Evolutionary conservation across 2,329 filamentous ascomycete genomes (phyloP).

Genomic region (Penicillium sp.): DNA sequence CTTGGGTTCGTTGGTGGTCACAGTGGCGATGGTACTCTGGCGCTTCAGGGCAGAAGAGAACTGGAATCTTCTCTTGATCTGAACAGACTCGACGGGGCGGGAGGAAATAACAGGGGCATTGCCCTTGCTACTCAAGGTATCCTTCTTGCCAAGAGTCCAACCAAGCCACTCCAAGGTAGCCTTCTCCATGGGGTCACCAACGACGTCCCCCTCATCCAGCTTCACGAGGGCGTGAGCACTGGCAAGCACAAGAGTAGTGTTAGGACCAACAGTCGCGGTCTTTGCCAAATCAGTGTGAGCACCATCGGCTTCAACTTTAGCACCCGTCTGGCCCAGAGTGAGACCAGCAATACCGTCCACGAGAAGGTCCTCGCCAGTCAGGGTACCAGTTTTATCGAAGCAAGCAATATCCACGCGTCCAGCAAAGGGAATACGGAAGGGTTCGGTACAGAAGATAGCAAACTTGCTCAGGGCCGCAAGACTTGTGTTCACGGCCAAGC

Average conservation of each 20-base stretch:
- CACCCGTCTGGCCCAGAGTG: slow-evolving; percentile 66
- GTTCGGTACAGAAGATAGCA: slow-evolving; percentile 98
- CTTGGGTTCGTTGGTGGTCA: slow-evolving; percentile 68
- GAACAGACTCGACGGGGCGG: slow-evolving; percentile 66
- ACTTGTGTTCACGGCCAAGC: slow-evolving; percentile 95
- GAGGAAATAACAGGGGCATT: slow-evolving; percentile 42
- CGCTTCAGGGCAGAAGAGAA: slow-evolving; percentile 96
- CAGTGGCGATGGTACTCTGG: slow-evolving; percentile 88
- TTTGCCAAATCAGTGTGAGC: slow-evolving; percentile 76
- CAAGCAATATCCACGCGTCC: slow-evolving; percentile 94
- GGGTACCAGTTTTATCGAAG: slow-evolving; percentile 96
- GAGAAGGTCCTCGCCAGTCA: slow-evolving; percentile 94
- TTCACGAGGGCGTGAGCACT: slow-evolving; percentile 95
- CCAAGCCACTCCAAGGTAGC: slow-evolving; percentile 85
- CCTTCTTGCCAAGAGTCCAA: slow-evolving; percentile 89
- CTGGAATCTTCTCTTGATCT: slow-evolving; percentile 95
- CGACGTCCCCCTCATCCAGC: slow-evolving; percentile 92
- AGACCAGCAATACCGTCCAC: slow-evolving; percentile 95
- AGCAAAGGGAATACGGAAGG: slow-evolving; percentile 95
- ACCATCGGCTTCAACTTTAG: slow-evolving; percentile 70
- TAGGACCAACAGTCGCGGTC: slow-evolving; percentile 67
- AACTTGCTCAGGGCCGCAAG: slow-evolving; percentile 90
- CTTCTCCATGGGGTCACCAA: slow-evolving; percentile 99
- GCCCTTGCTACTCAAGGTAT: slow-evolving; percentile 70
- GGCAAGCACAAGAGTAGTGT: slow-evolving; percentile 89